Conservation (phyloP, 768 basidiomycete genomes). For the Pisolithus orientalis region DNA sequence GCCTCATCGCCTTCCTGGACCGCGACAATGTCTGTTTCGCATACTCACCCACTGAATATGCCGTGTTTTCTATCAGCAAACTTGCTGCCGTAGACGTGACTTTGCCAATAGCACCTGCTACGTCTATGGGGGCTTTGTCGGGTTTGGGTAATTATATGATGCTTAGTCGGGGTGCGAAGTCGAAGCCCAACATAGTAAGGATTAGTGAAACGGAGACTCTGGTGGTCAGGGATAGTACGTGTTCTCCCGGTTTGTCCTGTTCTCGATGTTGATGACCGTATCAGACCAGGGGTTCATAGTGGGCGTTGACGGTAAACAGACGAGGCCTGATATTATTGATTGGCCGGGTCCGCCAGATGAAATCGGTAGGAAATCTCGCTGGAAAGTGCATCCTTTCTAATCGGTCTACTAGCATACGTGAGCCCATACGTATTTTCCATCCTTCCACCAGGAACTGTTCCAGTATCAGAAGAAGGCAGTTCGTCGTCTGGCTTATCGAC, state of each 20-base stretch:
- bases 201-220: conserved; percentile 59
- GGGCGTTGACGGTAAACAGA: conserved; percentile 50
- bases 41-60: conserved; percentile 63
- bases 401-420: conserved; percentile 60
- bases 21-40: conserved; percentile 62
- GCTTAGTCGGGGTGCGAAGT: conserved; percentile 68
- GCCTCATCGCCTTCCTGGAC: conserved; percentile 70
- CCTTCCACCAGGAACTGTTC: conserved; percentile 62
- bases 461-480: conserved; percentile 17
- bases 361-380: conserved; percentile 44
- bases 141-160: conserved; percentile 85
- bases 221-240: conserved; percentile 75
- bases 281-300: conserved; percentile 67
- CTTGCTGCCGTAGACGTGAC: conserved; percentile 52
- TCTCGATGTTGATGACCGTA: conserved; percentile 1
- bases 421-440: conserved; percentile 76
- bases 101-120: conserved; percentile 30
- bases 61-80: conserved; percentile 59
- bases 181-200: conserved; percentile 53
- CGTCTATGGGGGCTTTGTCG: conserved; percentile 65
- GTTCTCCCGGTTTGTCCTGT: neutral
- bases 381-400: conserved; percentile 60
- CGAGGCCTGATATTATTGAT: conserved; percentile 45
- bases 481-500: conserved; percentile 11
- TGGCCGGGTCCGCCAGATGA: conserved; percentile 86